phyloP scores from a whole-genome alignment of 2,329 filamentous ascomycete species.

The Fusarium sp. region DNA sequence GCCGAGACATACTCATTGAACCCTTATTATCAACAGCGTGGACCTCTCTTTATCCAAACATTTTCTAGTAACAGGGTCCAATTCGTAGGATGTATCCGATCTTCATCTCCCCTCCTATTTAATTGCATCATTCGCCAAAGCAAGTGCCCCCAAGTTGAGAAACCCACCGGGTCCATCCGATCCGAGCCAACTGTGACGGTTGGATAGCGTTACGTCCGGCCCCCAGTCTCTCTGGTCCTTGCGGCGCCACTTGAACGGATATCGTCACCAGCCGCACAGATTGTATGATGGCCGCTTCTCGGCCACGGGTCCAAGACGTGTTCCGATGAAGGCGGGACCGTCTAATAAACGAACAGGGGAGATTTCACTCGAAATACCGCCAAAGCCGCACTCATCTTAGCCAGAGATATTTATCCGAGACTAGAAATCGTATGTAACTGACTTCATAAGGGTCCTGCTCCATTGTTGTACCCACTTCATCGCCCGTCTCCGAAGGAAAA shows the following conservation, averaged over 20 bases:
- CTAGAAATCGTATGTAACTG: background rate
- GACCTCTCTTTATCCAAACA: background rate
- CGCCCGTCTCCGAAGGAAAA: conserved; percentile 10
- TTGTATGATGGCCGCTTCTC: conserved; percentile 22
- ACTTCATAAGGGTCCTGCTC: conserved; percentile 2
- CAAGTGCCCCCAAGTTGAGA: background rate
- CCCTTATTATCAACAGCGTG: conserved; percentile 7
- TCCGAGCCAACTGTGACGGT: conserved; percentile 13
- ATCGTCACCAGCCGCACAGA: conserved; percentile 40
- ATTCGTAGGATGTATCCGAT: conserved; percentile 28
- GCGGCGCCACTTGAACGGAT: conserved; percentile 32
- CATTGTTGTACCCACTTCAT: conserved; percentile 7
- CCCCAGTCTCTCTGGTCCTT: conserved; percentile 4
- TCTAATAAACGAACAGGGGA: conserved; percentile 6
- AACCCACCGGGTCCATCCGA: conserved; percentile 26
- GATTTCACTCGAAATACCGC: conserved; percentile 28
- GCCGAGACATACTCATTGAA: conserved; percentile 6
- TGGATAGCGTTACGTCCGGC: conserved; percentile 27
- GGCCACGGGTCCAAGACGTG: conserved; percentile 15
- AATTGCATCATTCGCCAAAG: conserved; percentile 21
- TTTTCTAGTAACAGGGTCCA: conserved; percentile 1
- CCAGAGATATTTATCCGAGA: background rate
- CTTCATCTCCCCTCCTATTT: conserved; percentile 6
- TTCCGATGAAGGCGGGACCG: conserved; percentile 28
- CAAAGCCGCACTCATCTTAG: conserved; percentile 8